Evolutionary conservation across 441 rosid genomes (phyloP).

Genomic region (Mallotus repandus): DNA sequence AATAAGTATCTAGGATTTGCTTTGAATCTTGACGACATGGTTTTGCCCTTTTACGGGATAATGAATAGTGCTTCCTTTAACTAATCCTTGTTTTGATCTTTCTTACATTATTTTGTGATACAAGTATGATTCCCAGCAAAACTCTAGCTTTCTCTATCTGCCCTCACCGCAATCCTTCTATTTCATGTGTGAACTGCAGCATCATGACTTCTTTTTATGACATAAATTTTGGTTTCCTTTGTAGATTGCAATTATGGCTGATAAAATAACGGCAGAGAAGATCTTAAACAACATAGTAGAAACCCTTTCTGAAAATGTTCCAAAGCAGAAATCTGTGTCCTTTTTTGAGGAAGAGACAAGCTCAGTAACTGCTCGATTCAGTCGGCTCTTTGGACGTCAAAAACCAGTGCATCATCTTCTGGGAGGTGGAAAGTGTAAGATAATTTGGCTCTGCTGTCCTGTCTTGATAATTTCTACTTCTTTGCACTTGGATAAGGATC

Average conservation of each 20-base stretch:
- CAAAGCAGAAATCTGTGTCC: slow-evolving; percentile 61
- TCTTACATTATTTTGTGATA: too few relatives aligned
- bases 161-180: background rate
- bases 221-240: slow-evolving; percentile 14
- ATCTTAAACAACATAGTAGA: slow-evolving; percentile 57
- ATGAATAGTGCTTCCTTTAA: background rate
- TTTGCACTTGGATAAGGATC: background rate
- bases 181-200: background rate
- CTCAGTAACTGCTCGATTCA: slow-evolving; percentile 53
- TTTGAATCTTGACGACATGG: background rate
- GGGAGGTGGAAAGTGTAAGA: slow-evolving; percentile 90
- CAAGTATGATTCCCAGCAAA: background rate
- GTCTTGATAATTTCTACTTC: background rate
- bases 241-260: slow-evolving; percentile 58
- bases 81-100: background rate
- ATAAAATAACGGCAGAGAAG: slow-evolving; percentile 60
- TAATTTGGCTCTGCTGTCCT: slow-evolving; percentile 1
- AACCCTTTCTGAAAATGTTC: slow-evolving; percentile 53
- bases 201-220: background rate
- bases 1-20: background rate
- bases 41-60: background rate
- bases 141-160: background rate
- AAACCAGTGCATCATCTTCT: slow-evolving; percentile 67
- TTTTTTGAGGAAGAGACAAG: slow-evolving; percentile 60
- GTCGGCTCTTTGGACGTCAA: slow-evolving; percentile 76